Evolutionary conservation across 2,329 filamentous ascomycete genomes (phyloP), one percentile per base, ranked within the genome.

Genomic region (Microdochium paspali): DNA sequence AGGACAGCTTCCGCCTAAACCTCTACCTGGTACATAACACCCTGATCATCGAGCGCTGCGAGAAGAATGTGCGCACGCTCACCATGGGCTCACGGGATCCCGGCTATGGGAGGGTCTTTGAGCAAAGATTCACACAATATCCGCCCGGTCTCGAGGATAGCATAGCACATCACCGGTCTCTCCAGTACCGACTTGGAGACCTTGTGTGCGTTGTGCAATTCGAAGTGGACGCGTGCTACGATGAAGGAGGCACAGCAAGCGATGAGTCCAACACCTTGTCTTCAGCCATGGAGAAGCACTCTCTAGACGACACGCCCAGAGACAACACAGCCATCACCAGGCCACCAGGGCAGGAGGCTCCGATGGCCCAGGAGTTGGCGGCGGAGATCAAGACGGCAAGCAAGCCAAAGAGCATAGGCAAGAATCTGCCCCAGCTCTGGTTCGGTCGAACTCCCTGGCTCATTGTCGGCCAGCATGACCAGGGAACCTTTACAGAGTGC

Each of bases 51-150:
- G 50, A 54, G 32, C 49, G 51, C 28, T 46, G 42, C 20, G 47
- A 51, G 24, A 48, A 47, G 43, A 46, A 20, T 15, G 24, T 43
- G 10, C 47, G 25, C 18, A 46, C 43, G n/a, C 31, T 21, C 44
- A 50, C 53, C 23, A 46, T 51, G 18, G 52, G 52, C 3, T 4
- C 28, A n/a, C 32, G 44, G 2, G 46, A 51, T n/a, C 32, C 48
- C 10, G 56, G 59, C 9, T 65, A 53, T 31, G 61, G 62, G 4
- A 55, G 58, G 24, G 56, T 24, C 21, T 65, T 66, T 28, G 62
- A 63, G 48, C 46, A 53, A 20, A 40, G 44, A 0, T 59, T 59
- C 47, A 64, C 61, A 0, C 51, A 48, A 25, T 44, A 49, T 10
- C 48, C 55, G 7, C n/a, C 46, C 13, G 56, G 47, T 3, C 45